Conservation (phyloP, 768 basidiomycete species). For the Xerocomellus intermedius region DNA sequence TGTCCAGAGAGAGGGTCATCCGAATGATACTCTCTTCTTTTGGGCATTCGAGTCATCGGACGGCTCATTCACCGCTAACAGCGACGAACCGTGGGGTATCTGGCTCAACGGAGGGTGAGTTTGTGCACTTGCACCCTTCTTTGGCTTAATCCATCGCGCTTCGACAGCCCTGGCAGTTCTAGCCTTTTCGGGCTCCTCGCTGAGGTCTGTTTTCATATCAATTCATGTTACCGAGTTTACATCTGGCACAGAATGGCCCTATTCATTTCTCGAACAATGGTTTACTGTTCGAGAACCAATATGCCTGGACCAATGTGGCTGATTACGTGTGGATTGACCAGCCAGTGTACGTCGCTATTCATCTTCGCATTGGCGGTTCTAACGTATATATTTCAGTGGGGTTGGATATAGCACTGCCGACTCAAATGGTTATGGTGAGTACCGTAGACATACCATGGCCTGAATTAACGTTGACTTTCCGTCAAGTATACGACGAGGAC, state of each 20-base stretch:
- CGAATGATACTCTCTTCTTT: constrained; percentile 67
- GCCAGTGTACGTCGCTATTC: constrained; percentile 46
- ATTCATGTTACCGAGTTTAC: background rate
- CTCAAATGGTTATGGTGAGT: constrained; percentile 54
- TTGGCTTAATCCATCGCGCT: background rate
- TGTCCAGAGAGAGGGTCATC: constrained; percentile 56
- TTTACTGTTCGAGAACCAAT: constrained; percentile 46
- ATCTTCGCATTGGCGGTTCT: background rate
- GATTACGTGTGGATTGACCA: constrained; percentile 78
- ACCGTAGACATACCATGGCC: background rate
- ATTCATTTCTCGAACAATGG: constrained; percentile 56
- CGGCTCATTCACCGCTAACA: constrained; percentile 51
- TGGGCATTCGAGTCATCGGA: constrained; percentile 55
- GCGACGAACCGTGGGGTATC: constrained; percentile 63
- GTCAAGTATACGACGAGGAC: constrained; percentile 57
- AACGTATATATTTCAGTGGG: constrained; percentile 39
- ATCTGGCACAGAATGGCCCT: constrained; percentile 59
- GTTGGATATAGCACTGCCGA: constrained; percentile 66
- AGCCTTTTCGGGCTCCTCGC: constrained; percentile 63
- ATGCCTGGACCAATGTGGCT: constrained; percentile 57
- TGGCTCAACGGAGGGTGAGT: constrained; percentile 73
- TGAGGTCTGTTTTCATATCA: constrained; percentile 45
- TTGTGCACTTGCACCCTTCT: background rate
- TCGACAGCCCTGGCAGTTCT: constrained; percentile 61
- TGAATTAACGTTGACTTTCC: background rate